These are phyloP conservation scores for Ascodesmis nigricans DNA, from an alignment of 495 filamentous ascomycete species.

Conservation along the genomic window DNA sequence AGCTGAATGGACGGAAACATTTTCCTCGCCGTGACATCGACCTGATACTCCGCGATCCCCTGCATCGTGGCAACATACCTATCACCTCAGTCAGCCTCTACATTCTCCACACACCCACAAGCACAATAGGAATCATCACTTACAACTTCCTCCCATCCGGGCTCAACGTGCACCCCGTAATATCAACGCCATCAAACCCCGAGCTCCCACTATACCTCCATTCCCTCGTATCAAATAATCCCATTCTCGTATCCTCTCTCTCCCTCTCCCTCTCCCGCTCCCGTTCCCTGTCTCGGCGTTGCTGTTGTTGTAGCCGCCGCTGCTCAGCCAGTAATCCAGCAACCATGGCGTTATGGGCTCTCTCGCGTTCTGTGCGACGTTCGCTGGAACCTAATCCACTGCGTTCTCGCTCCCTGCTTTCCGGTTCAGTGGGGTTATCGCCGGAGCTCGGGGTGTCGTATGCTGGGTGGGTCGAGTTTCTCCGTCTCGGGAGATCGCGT, in stretches of 20 bases:
- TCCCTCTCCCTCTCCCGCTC: no score
- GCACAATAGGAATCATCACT: conserved; percentile 4
- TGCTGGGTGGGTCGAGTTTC: conserved; percentile 20
- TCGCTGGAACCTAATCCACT: no score
- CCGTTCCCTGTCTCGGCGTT: no score
- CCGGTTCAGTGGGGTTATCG: conserved; percentile 6
- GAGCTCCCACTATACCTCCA: conserved; percentile 8
- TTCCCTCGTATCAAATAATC: no score
- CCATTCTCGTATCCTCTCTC: no score
- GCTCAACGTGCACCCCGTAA: conserved; percentile 20
- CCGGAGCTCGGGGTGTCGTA: conserved; percentile 14
- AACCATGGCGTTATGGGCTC: background rate
- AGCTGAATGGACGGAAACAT: conserved; percentile 14
- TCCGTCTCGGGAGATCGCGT: conserved; percentile 16
- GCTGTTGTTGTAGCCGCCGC: conserved; percentile 2
- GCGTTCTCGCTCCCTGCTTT: no score
- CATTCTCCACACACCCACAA: no score
- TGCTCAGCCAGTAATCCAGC: conserved; percentile 1
- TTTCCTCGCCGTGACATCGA: conserved; percentile 16
- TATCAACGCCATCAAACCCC: conserved; percentile 17
- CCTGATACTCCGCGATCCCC: conserved; percentile 20
- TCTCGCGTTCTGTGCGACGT: no score
- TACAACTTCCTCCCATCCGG: conserved; percentile 21
- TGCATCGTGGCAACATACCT: conserved; percentile 21
- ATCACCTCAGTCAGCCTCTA: background rate